Percentiles rank a stretch among this genome's conserved stretches.
phyloP scores from a whole-genome alignment of 305 asterid genomes.

The Solanum aculeatissimum region DNA sequence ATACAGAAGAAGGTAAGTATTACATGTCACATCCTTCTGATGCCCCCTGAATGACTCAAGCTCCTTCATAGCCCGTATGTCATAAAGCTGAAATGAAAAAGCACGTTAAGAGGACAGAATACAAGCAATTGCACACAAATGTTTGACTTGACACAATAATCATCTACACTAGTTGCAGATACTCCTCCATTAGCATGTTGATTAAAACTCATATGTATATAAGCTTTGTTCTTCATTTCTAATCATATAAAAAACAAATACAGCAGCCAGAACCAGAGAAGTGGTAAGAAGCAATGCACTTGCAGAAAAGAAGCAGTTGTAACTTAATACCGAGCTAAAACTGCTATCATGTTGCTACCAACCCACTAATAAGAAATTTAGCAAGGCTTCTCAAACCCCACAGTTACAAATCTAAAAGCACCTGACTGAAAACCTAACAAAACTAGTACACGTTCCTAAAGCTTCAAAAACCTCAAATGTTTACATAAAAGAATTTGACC shows the following conservation, averaged over 20 bases:
- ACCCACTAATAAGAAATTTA: not conserved
- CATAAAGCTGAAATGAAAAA: constrained; percentile 62
- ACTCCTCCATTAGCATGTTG: not conserved
- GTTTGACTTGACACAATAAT: not conserved
- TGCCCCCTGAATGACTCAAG: constrained; percentile 97
- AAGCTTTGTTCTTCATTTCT: not conserved
- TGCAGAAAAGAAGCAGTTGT: not conserved
- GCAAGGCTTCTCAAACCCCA: not conserved
- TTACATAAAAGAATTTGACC: not conserved
- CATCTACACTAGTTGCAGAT: not conserved
- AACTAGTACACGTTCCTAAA: not conserved
- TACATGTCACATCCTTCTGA: constrained; percentile 90
- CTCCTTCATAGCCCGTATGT: constrained; percentile 99
- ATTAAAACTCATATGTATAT: not conserved
- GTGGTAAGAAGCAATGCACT: not conserved
- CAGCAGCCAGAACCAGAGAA: not conserved
- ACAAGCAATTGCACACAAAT: not conserved
- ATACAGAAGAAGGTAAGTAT: not conserved
- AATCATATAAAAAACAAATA: not conserved
- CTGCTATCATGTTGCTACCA: not conserved
- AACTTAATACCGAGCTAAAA: not conserved
- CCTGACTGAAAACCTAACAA: not conserved
- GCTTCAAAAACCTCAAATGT: not conserved
- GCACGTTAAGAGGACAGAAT: not conserved
- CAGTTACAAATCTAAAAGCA: not conserved